These are phyloP conservation scores for Sechiopsis laciniata DNA, from an alignment of 306 rosid genomes.

Conservation along the genomic window DNA sequence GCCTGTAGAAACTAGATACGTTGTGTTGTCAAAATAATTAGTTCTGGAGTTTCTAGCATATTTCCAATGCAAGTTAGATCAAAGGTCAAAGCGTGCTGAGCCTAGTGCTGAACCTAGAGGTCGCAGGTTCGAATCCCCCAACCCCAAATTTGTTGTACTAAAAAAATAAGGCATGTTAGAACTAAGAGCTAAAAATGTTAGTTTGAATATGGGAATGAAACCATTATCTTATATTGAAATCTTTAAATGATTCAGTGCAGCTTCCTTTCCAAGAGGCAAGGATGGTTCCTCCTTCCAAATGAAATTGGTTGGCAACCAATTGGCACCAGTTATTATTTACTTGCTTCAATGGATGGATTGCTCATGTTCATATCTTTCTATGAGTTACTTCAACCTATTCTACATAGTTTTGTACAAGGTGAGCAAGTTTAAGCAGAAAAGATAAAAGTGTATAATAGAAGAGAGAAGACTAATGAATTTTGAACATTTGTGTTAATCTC, in stretches of 20 bases:
- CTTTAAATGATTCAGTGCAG: conserved; percentile 51
- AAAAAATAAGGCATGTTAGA: background rate
- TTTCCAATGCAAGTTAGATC: background rate
- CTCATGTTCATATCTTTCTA: conserved; percentile 48
- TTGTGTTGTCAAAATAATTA: background rate
- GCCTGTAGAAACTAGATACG: background rate
- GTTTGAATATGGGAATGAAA: background rate
- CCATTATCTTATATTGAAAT: conserved; percentile 11
- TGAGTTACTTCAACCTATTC: conserved; percentile 48
- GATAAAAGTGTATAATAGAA: background rate
- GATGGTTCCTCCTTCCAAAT: conserved; percentile 51
- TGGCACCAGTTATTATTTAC: conserved; percentile 50
- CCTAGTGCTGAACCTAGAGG: too few species aligned
- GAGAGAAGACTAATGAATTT: conserved; percentile 8
- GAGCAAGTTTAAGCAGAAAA: background rate
- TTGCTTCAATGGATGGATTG: conserved; percentile 60
- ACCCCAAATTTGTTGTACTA: too few species aligned
- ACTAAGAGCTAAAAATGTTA: background rate
- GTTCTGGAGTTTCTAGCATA: background rate
- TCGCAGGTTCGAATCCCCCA: too few species aligned
- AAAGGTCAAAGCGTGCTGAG: too few species aligned
- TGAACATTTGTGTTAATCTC: conserved; percentile 12
- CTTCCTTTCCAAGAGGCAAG: conserved; percentile 53
- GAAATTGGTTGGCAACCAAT: conserved; percentile 54
- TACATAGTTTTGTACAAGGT: conserved; percentile 59